These are phyloP conservation scores for Rubia occidens DNA, from an alignment of 305 asterid genomes.

Conservation along the genomic window DNA sequence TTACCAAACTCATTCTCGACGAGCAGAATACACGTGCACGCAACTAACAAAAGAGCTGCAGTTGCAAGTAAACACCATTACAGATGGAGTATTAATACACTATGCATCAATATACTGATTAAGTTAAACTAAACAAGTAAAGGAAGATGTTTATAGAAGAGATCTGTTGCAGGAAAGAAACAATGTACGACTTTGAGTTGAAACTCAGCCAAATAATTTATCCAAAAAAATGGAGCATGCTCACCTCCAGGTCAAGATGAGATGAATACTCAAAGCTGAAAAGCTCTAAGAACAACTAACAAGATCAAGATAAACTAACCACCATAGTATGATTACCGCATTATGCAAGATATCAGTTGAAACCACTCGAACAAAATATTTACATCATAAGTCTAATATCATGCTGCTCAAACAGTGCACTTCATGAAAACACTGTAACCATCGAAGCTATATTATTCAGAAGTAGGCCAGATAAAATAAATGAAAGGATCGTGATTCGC, in stretches of 20 bases:
- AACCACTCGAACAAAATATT: neutral
- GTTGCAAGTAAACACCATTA: neutral
- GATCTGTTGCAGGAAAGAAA: neutral
- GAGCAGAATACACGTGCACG: neutral
- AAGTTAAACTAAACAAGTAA: neutral
- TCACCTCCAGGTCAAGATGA: neutral
- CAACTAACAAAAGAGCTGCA: neutral
- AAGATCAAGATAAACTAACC: neutral
- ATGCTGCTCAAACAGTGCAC: no score
- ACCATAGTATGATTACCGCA: neutral
- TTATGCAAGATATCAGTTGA: no score
- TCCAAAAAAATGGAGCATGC: neutral
- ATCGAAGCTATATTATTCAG: no score
- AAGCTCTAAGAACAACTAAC: no score
- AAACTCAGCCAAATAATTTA: neutral
- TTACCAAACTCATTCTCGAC: constrained; percentile 4
- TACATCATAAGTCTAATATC: no score
- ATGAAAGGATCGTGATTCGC: no score
- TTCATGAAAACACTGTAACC: no score
- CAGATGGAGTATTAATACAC: neutral
- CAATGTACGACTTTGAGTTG: neutral
- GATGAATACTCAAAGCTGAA: neutral
- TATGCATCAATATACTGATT: neutral
- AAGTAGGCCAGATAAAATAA: no score
- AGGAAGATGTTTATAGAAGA: neutral